phyloP scores from a whole-genome alignment of 2,329 filamentous ascomycete species.

The Penicillium hordei region DNA sequence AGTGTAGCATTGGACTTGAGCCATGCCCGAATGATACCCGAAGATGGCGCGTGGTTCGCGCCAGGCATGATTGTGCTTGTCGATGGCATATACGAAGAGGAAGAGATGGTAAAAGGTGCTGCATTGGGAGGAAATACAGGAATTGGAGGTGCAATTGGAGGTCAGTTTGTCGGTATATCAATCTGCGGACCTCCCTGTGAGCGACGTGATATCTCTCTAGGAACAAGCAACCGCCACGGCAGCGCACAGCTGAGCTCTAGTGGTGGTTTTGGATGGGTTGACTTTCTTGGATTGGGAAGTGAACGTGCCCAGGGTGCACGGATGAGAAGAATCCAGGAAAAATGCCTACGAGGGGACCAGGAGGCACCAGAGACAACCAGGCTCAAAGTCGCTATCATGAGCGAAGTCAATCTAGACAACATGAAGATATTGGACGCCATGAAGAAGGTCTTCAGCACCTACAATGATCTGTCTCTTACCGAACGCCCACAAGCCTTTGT shows the following conservation, averaged over 20 bases:
- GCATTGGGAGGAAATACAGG: conserved; percentile 74
- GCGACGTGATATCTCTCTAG: conserved; percentile 74
- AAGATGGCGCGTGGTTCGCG: conserved; percentile 85
- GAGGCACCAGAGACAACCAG: conserved; percentile 33
- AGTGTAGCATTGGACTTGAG: conserved; percentile 81
- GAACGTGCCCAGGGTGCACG: conserved; percentile 77
- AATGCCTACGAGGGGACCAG: conserved; percentile 54
- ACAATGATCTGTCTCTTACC: conserved; percentile 64
- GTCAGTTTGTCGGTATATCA: conserved; percentile 85
- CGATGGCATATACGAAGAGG: conserved; percentile 95
- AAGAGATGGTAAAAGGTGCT: conserved; percentile 66
- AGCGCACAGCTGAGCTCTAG: conserved; percentile 52
- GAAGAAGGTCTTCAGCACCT: conserved; percentile 72
- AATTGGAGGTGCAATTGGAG: conserved; percentile 87
- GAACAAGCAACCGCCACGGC: conserved; percentile 56
- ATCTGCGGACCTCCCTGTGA: conserved; percentile 91
- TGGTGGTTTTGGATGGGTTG: conserved; percentile 93
- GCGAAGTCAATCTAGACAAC: conserved; percentile 83
- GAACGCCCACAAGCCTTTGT: conserved; percentile 76
- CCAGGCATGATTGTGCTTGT: conserved; percentile 95
- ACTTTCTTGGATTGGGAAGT: conserved; percentile 89
- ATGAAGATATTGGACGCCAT: conserved; percentile 79
- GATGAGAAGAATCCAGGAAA: conserved; percentile 78
- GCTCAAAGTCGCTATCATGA: conserved; percentile 69
- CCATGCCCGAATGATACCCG: conserved; percentile 77